Conservation (phyloP, 805 yeast genomes). For the Suhomyces pyralidae region DNA sequence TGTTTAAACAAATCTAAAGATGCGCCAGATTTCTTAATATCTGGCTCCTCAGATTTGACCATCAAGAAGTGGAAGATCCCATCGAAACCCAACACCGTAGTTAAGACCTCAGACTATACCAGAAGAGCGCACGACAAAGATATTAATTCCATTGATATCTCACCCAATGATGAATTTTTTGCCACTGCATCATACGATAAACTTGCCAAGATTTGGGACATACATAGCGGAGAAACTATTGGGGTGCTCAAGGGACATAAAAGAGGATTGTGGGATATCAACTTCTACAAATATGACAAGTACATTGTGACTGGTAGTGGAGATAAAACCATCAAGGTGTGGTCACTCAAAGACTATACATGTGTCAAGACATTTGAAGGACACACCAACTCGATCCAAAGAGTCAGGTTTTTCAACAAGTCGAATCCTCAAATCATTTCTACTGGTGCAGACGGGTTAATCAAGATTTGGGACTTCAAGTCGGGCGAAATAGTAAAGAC, state of each 20-base stretch:
- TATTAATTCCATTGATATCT: constrained; percentile 81
- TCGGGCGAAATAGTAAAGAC: constrained; percentile 77
- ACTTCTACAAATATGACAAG: constrained; percentile 78
- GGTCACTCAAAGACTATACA: constrained; percentile 78
- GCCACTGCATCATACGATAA: constrained; percentile 96
- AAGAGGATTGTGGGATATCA: constrained; percentile 91
- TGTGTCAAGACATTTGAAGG: constrained; percentile 88
- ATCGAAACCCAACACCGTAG: constrained; percentile 26
- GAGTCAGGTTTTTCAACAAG: constrained; percentile 65
- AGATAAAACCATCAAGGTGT: constrained; percentile 83
- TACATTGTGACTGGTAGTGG: constrained; percentile 82
- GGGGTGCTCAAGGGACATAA: constrained; percentile 88
- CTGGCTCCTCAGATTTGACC: constrained; percentile 83
- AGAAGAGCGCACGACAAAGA: constrained; percentile 97
- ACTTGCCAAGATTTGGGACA: constrained; percentile 85
- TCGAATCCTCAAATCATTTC: constrained; percentile 64
- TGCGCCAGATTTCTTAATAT: constrained; percentile 67
- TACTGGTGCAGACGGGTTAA: constrained; percentile 92
- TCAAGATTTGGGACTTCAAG: constrained; percentile 83
- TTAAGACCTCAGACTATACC: constrained; percentile 76
- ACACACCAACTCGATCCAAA: constrained; percentile 87
- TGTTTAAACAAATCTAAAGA: constrained; percentile 59
- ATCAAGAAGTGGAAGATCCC: constrained; percentile 84
- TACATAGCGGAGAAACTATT: constrained; percentile 78
- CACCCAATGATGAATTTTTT: constrained; percentile 85